These are phyloP conservation scores for Cryomyces minteri DNA, from an alignment of 495 filamentous ascomycete species.

Conservation along the genomic window DNA sequence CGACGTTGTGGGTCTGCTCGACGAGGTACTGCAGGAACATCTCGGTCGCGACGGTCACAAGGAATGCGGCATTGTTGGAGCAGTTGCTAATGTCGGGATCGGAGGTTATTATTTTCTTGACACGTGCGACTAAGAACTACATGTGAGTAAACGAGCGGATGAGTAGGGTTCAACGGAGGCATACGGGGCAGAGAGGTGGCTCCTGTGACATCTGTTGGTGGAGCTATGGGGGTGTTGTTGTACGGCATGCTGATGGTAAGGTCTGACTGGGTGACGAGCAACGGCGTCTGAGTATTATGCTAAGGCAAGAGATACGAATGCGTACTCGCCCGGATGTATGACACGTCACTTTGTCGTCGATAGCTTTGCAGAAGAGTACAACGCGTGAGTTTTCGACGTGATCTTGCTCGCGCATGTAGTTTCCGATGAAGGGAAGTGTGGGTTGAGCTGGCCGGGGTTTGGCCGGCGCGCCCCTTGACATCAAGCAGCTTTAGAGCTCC, in stretches of 20 bases:
- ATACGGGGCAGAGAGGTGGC: slow-evolving; percentile 69
- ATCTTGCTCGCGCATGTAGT: too few relatives aligned
- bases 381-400: too few relatives aligned
- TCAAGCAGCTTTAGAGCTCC: too few relatives aligned
- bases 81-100: slow-evolving; percentile 73
- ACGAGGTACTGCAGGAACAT: slow-evolving; percentile 92
- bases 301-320: too few relatives aligned
- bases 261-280: too few relatives aligned
- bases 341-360: not conserved
- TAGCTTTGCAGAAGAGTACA: too few relatives aligned
- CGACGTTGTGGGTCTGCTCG: slow-evolving; percentile 68
- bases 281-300: too few relatives aligned
- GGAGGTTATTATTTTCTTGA: slow-evolving; percentile 80
- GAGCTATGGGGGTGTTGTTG: slow-evolving; percentile 68
- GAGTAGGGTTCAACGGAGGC: slow-evolving; percentile 14
- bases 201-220: slow-evolving; percentile 67
- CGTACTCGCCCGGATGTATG: not conserved
- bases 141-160: not conserved
- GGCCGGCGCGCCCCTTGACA: too few relatives aligned
- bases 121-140: slow-evolving; percentile 50
- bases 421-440: too few relatives aligned
- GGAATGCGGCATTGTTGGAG: slow-evolving; percentile 88
- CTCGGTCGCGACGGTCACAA: slow-evolving; percentile 83
- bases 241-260: slow-evolving; percentile 46
- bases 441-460: too few relatives aligned